Evolutionary conservation across 306 rosid genomes (phyloP).

Genomic region (Benincasa hispida): DNA sequence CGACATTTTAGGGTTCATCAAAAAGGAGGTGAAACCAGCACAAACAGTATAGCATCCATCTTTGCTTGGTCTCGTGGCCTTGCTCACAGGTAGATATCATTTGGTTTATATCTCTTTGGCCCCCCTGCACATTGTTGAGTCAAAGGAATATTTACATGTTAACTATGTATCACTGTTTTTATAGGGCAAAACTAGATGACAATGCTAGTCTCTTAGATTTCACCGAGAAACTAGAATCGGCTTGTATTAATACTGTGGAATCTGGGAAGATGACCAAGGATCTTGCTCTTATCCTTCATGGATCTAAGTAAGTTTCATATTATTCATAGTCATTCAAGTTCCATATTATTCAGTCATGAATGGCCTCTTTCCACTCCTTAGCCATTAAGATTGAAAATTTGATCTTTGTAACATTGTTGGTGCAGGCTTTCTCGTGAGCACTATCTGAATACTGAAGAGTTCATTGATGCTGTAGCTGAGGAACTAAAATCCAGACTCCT

Average conservation of each 20-base stretch:
- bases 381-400: background rate
- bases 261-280: conserved; percentile 96
- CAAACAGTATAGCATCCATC: conserved; percentile 95
- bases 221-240: conserved; percentile 68
- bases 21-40: conserved; percentile 96
- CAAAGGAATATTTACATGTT: background rate
- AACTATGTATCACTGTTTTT: background rate
- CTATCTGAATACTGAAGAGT: conserved; percentile 80
- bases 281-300: conserved; percentile 85
- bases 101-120: background rate
- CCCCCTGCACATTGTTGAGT: background rate
- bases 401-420: background rate
- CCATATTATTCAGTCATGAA: background rate
- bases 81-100: conserved; percentile 56
- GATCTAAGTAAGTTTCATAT: conserved; percentile 49
- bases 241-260: conserved; percentile 80
- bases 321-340: conserved; percentile 23
- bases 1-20: conserved; percentile 90
- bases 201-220: conserved; percentile 56
- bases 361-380: background rate
- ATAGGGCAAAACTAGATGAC: conserved; percentile 87
- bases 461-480: conserved; percentile 77
- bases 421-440: conserved; percentile 64
- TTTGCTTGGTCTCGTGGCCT: conserved; percentile 98
- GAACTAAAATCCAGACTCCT: conserved; percentile 45